Percentiles rank a stretch among this genome's conserved stretches.
phyloP scores from a whole-genome alignment of 148 eudicot species.

The Polygonum aviculare region DNA sequence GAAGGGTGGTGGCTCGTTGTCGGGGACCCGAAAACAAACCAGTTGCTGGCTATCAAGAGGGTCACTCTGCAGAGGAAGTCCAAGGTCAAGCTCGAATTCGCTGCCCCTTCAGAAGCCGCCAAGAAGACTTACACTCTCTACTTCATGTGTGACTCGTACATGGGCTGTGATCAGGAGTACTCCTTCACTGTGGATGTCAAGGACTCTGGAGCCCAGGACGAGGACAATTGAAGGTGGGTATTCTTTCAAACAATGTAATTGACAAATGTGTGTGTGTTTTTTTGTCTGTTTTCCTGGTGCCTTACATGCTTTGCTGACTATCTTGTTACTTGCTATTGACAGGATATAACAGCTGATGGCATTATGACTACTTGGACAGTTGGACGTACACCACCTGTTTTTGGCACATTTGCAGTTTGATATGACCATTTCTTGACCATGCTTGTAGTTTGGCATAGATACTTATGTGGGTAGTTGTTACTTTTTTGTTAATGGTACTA shows the following conservation, averaged over 20 bases:
- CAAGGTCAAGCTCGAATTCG: slow-evolving; percentile 46
- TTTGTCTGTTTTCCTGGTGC: neutral
- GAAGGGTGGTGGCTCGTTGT: slow-evolving; percentile 93
- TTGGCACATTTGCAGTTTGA: no score
- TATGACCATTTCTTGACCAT: no score
- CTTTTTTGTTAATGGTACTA: no score
- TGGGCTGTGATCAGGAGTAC: slow-evolving; percentile 10
- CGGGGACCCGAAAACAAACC: slow-evolving; percentile 63
- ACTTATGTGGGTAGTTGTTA: no score
- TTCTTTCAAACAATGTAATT: neutral
- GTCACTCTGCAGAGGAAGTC: slow-evolving; percentile 66
- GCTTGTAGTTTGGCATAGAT: no score
- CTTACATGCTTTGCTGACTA: neutral
- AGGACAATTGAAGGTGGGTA: slow-evolving; percentile 7
- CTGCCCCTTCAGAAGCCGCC: slow-evolving; percentile 17
- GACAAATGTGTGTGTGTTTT: neutral
- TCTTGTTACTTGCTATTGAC: neutral
- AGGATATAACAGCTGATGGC: no score
- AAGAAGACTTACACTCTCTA: neutral
- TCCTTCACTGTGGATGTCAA: neutral
- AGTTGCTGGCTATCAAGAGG: slow-evolving; percentile 77
- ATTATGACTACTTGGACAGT: no score
- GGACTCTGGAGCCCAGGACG: slow-evolving; percentile 8
- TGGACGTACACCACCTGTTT: no score
- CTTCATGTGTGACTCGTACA: slow-evolving; percentile 8